Base-by-base conservation (phyloP, 2,329 filamentous ascomycete species). In the Verticillium dahliae region DNA sequence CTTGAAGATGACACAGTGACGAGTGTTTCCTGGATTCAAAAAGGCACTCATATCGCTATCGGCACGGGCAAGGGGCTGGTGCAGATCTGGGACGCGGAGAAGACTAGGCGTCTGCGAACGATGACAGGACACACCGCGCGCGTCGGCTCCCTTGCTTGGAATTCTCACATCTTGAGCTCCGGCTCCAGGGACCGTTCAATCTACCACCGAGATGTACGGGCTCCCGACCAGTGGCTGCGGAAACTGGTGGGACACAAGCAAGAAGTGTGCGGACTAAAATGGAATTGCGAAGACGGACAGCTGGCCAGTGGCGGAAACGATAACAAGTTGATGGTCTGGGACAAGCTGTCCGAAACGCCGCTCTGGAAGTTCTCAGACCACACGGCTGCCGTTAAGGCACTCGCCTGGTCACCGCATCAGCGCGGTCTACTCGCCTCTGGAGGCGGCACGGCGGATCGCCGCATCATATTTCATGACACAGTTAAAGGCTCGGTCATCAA, bases 251-350 rank as follows among this genome's bases (percentile, higher is more conserved):
- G 95, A 7, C 95, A 99, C 75, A 99, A 98, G 75, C 95, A 99
- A 76, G 95, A 99, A 76, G 92, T 99, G 13, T 99, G 95, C 72
- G 95, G 95, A 9, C 78, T 99, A 58, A 93, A 93, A 69, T 99
- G 95, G 95, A 99, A 99, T 70, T 91, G 90, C 62, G 93, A 98
- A 68, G 94, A 97, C 69, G 91, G 92, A 5, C 95, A 99, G 73
- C 83, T 99, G 33, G 95, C 95, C 13, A 96, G 91, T 61, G 95
- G 95, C 58, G 95, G 95, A 6, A 99, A 99, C 74, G 95, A 99
- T 78, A 99, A 99, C 78, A 98, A 98, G 73, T 82, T 99, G 56
- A 95, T 98, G 85, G 92, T 99, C 31, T 99, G 95, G 95, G 95
- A 99, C 70, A 96, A 96, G 72, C 83, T 97, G 62, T 91, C 88